Evolutionary conservation across 257 asterid species (phyloP).

Genomic region (Nicotiana tabacum): DNA sequence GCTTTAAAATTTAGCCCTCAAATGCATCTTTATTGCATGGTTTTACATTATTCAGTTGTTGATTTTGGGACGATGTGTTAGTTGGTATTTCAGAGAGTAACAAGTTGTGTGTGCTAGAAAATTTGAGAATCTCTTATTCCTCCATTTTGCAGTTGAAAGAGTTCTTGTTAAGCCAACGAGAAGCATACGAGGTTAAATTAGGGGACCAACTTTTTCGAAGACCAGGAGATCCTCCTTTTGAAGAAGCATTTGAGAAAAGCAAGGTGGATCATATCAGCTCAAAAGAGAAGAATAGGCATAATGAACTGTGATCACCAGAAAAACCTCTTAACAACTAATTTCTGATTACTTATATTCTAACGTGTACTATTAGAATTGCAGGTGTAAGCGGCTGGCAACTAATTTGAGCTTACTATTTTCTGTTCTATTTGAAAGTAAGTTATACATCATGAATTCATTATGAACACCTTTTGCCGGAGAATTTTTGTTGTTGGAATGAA

Average conservation of each 20-base stretch:
- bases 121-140: not conserved
- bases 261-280: conserved; percentile 5
- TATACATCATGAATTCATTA: too few relatives aligned
- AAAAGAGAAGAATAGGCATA: conserved; percentile 20
- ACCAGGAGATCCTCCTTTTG: conserved; percentile 81
- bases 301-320: conserved; percentile 41
- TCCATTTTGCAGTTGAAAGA: conserved; percentile 57
- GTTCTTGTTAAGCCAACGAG: conserved; percentile 62
- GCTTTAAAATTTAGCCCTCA: not conserved
- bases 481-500: not conserved
- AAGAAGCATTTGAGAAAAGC: conserved; percentile 46
- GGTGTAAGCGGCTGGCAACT: not conserved
- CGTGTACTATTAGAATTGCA: not conserved
- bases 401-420: not conserved
- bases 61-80: not conserved
- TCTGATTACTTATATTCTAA: not conserved
- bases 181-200: conserved; percentile 85
- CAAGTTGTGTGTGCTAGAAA: not conserved
- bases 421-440: too few relatives aligned
- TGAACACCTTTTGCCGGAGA: not conserved
- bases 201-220: conserved; percentile 79
- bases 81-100: not conserved
- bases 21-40: not conserved
- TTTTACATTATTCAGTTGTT: not conserved
- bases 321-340: not conserved